Evolutionary conservation across 768 basidiomycete genomes (phyloP), one percentile per base, ranked within the genome.

Genomic region (Phlebiopsis gigantea): DNA sequence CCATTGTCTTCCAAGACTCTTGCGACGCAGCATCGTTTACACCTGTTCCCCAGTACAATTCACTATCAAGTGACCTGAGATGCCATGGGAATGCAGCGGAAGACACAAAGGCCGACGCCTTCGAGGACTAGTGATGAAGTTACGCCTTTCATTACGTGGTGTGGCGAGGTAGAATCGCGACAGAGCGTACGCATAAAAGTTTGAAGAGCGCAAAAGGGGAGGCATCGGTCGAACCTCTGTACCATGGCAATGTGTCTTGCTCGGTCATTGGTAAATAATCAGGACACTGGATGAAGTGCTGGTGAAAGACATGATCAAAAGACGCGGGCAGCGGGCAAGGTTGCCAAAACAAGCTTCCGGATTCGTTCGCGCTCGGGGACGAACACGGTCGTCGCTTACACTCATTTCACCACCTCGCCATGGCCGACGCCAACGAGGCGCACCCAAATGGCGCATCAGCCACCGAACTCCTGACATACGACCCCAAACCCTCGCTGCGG

Each of bases 401-500:
- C 46, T 30, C 47, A n/a, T 54, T 58, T 57, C 44, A 52, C 61
- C 61, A 50, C 57, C 55, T 53, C 46, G 57, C 50, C 48, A 66
- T 66, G 68, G 65, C 63, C 50, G 64, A 63, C 45, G 26, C 54
- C 56, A n/a, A 46, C 48, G 58, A 62, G 60, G 56, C 42, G 45
- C 50, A 15, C 39, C 30, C 58, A 52, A 39, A 39, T 17, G 34
- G 21, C 56, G 52, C 28, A 25, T 45, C 55, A 26, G 54, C 65
- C 31, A 29, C 59, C 21, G 26, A n/a, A 21, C 39, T 24, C 22
- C n/a, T 51, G 12, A 34, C 55, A 4, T 80, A 76, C 62, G 73
- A 81, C 45, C 76, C 80, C 30, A 87, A 82, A 62, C 72, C 81
- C 17, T 67, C 83, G 5, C 65, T 87, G 19, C 68, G 77, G 56